phyloP scores from a whole-genome alignment of 257 asterid genomes.

The Lithospermum erythrorhizon region DNA sequence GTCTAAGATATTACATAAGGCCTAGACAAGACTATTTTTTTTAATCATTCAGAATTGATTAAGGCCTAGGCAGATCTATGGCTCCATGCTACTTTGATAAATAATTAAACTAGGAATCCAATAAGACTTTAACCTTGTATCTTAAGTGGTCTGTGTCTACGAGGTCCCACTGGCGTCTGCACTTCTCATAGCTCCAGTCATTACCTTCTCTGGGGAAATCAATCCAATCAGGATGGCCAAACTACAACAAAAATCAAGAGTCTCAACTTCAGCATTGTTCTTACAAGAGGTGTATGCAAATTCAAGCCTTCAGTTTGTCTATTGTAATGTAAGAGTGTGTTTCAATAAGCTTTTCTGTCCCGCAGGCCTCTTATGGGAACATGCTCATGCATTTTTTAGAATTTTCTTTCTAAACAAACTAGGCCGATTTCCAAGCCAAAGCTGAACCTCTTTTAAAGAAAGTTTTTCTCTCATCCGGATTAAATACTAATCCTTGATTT shows the following conservation, averaged over 20 bases:
- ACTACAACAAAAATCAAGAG: slow-evolving; percentile 27
- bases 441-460: not conserved
- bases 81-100: not conserved
- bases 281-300: not conserved
- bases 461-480: not conserved
- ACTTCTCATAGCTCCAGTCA: slow-evolving; percentile 81
- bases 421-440: not conserved
- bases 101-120: not conserved
- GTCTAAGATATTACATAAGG: not conserved
- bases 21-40: not conserved
- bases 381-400: too few species aligned
- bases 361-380: too few species aligned
- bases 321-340: not conserved
- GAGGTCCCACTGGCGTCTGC: slow-evolving; percentile 94
- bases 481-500: not conserved
- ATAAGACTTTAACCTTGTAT: slow-evolving; percentile 55
- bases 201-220: slow-evolving; percentile 99
- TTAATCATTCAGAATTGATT: not conserved
- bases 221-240: slow-evolving; percentile 99
- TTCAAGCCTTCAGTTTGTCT: not conserved
- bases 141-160: slow-evolving; percentile 73
- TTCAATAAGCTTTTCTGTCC: too few species aligned
- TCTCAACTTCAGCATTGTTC: not conserved
- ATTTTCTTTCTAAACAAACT: too few species aligned
- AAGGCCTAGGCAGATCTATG: not conserved